These are phyloP conservation scores for Pleurozium schreberi DNA, from an alignment of 225 moss, liverwort and hornwort genomes.

Conservation along the genomic window DNA sequence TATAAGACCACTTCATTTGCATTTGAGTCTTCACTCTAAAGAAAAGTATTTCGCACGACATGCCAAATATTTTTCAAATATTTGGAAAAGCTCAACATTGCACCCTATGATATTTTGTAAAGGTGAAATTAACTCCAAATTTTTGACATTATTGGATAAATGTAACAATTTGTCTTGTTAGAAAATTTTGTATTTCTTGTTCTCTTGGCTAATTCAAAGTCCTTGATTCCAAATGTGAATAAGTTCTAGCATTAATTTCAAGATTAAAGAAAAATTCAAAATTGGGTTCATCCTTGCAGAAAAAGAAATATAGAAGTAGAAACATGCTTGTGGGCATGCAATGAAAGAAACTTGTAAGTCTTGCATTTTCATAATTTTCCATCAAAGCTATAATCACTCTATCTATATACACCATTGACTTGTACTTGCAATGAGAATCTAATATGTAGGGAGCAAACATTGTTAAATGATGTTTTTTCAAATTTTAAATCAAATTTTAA, in stretches of 20 bases:
- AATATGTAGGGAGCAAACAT: no score
- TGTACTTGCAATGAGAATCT: no score
- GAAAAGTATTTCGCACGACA: background rate
- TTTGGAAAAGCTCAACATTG: background rate
- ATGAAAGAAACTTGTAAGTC: background rate
- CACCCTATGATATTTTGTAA: background rate
- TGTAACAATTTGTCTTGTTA: background rate
- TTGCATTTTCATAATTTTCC: no score
- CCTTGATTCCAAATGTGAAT: background rate
- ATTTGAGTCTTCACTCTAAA: background rate
- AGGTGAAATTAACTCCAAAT: background rate
- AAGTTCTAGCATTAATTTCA: rapidly evolving
- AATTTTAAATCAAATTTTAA: no score
- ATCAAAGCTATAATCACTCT: no score
- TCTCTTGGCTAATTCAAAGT: background rate
- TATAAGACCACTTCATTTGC: background rate
- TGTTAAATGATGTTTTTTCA: background rate
- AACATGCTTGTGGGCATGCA: background rate
- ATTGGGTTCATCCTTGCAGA: background rate
- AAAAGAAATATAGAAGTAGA: no score
- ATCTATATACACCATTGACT: no score
- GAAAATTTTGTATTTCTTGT: background rate
- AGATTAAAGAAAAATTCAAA: background rate
- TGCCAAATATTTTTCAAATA: background rate
- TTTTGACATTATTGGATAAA: background rate